Percentiles rank a stretch among this genome's conserved stretches.
Evolutionary conservation across 2,329 filamentous ascomycete species (phyloP).

Genomic region (Stemphylium beticola): DNA sequence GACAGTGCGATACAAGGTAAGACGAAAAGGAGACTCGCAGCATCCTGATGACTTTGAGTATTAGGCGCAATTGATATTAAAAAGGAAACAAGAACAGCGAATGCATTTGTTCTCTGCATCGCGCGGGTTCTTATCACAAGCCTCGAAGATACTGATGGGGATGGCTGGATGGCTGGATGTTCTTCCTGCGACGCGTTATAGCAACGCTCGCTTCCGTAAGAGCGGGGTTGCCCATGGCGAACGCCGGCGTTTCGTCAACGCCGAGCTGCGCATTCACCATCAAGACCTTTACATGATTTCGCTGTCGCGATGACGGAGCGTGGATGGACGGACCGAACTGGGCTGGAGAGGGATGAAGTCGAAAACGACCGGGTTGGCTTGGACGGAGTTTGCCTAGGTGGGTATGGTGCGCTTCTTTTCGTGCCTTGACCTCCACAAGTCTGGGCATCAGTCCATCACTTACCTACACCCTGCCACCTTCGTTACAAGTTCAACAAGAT

Average conservation of each 20-base stretch:
- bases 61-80: background rate
- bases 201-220: conserved; percentile 14
- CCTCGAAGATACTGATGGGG: background rate
- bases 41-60: background rate
- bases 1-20: no score
- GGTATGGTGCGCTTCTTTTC: conserved; percentile 31
- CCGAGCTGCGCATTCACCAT: conserved; percentile 8
- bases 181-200: conserved; percentile 6
- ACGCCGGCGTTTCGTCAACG: conserved; percentile 8
- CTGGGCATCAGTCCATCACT: conserved; percentile 26
- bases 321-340: background rate
- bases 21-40: background rate
- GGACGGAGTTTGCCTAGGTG: conserved; percentile 23
- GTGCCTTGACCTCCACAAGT: conserved; percentile 34
- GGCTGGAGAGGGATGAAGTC: conserved; percentile 12
- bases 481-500: conserved; percentile 39
- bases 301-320: conserved; percentile 2
- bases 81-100: background rate
- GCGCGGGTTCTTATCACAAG: background rate
- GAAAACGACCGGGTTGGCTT: conserved; percentile 22
- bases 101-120: background rate
- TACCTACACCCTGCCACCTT: conserved; percentile 31
- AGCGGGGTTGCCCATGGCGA: conserved; percentile 14
- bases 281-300: conserved; percentile 1
- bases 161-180: background rate